A percentile compares a stretch with the other conserved stretches of the same genome.
phyloP scores from a whole-genome alignment of 1,139 yeast species.

The Williopsis jadinii region DNA sequence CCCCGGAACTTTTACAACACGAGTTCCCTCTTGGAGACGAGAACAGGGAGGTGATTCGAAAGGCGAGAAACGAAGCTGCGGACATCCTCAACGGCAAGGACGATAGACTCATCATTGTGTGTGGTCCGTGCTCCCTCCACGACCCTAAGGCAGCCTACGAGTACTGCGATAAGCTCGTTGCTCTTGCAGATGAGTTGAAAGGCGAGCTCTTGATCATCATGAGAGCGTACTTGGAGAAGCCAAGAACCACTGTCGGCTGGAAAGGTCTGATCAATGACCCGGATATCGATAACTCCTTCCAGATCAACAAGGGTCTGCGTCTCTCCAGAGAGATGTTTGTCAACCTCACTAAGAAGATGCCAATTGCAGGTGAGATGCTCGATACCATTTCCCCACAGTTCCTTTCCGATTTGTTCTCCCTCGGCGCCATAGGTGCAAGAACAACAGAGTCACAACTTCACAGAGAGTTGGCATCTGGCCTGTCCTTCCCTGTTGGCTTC shows the following conservation, averaged over 20 bases:
- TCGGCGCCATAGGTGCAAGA: slow-evolving; percentile 97
- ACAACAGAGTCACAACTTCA: slow-evolving; percentile 96
- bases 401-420: slow-evolving; percentile 79
- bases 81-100: slow-evolving; percentile 68
- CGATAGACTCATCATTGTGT: slow-evolving; percentile 73
- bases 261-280: slow-evolving; percentile 97
- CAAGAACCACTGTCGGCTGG: slow-evolving; percentile 99
- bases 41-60: slow-evolving; percentile 54
- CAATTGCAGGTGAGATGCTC: slow-evolving; percentile 96
- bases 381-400: slow-evolving; percentile 96
- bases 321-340: slow-evolving; percentile 84
- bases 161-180: slow-evolving; percentile 62
- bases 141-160: slow-evolving; percentile 92
- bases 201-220: slow-evolving; percentile 79
- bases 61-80: slow-evolving; percentile 73
- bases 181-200: slow-evolving; percentile 54
- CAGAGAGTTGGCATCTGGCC: slow-evolving; percentile 91
- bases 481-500: slow-evolving; percentile 96
- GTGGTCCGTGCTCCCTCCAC: slow-evolving; percentile 96
- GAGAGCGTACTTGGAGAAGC: slow-evolving; percentile 98
- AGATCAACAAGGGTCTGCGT: slow-evolving; percentile 89
- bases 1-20: slow-evolving; percentile 91
- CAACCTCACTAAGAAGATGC: slow-evolving; percentile 71
- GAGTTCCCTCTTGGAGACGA: slow-evolving; percentile 67
- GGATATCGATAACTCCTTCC: slow-evolving; percentile 88